A percentile compares a stretch with the other conserved stretches of the same genome.
Conservation (phyloP, 768 basidiomycete species). For the Termitomyces sp. region DNA sequence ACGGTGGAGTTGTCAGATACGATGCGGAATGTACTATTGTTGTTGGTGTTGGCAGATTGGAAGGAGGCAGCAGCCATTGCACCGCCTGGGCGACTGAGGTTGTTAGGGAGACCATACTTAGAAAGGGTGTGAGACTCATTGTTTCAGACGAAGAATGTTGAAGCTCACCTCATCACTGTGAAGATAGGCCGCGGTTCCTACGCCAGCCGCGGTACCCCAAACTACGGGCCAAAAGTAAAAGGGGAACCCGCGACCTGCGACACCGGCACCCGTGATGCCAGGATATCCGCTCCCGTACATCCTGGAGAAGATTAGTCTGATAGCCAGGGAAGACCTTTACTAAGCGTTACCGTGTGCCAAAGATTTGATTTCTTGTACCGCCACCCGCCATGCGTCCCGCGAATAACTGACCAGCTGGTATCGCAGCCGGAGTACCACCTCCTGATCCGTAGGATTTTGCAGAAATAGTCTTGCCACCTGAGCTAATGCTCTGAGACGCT, state of each 20-base stretch:
- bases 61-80: conserved; percentile 29
- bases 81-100: conserved; percentile 40
- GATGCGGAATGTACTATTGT: conserved; percentile 30
- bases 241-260: conserved; percentile 47
- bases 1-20: conserved; percentile 40
- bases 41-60: conserved; percentile 18
- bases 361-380: conserved; percentile 32
- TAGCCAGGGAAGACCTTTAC: not conserved
- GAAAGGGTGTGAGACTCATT: not conserved
- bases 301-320: conserved; percentile 20
- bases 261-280: conserved; percentile 37
- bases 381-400: conserved; percentile 39
- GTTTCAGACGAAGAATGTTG: not conserved
- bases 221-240: conserved; percentile 63
- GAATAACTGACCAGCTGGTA: conserved; percentile 40
- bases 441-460: conserved; percentile 23
- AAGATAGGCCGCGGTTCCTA: conserved; percentile 18
- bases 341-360: conserved; percentile 28
- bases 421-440: conserved; percentile 25
- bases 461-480: conserved; percentile 10
- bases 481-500: not conserved
- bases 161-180: conserved; percentile 12
- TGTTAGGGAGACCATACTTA: conserved; percentile 39
- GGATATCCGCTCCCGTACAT: conserved; percentile 64
- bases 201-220: conserved; percentile 30